Percentiles rank a stretch among this genome's conserved stretches.
phyloP scores from a whole-genome alignment of 805 yeast species.

The Clavispora phyllophila region DNA sequence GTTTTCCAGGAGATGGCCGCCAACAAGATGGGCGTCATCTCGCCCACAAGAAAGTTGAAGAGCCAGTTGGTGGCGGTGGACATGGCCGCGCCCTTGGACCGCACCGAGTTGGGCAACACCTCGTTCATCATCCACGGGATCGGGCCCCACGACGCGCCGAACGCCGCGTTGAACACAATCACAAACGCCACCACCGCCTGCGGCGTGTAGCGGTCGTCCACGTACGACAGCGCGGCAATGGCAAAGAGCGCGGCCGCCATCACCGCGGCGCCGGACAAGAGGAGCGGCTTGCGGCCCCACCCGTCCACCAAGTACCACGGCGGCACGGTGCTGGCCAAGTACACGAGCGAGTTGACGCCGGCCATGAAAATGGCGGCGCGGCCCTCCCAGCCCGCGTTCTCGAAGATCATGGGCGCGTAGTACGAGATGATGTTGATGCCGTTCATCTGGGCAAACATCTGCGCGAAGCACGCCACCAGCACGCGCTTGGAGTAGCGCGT shows the following conservation, averaged over 20 bases:
- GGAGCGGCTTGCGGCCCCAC: constrained; percentile 89
- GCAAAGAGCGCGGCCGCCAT: constrained; percentile 70
- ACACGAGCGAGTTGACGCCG: constrained; percentile 52
- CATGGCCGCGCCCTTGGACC: constrained; percentile 86
- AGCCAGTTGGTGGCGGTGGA: constrained; percentile 93
- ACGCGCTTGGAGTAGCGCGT: constrained; percentile 70
- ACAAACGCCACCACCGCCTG: constrained; percentile 70
- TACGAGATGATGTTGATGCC: constrained; percentile 92
- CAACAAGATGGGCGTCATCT: constrained; percentile 81
- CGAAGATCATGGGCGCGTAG: constrained; percentile 91
- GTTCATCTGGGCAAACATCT: constrained; percentile 87
- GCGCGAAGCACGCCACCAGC: constrained; percentile 84
- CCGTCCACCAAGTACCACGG: constrained; percentile 88
- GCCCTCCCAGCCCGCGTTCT: constrained; percentile 93
- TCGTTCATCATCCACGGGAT: constrained; percentile 91
- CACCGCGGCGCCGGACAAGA: constrained; percentile 69
- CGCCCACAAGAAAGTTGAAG: constrained; percentile 88
- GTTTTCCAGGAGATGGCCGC: constrained; percentile 74
- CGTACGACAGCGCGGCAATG: constrained; percentile 51
- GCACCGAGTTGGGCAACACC: constrained; percentile 74
- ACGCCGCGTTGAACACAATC: constrained; percentile 72
- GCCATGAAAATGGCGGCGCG: constrained; percentile 86
- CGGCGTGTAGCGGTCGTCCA: constrained; percentile 49
- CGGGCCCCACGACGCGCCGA: constrained; percentile 93
- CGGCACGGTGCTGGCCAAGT: constrained; percentile 59